Evolutionary conservation across 345 rosid species (phyloP).

Genomic region (Heritiera littoralis): DNA sequence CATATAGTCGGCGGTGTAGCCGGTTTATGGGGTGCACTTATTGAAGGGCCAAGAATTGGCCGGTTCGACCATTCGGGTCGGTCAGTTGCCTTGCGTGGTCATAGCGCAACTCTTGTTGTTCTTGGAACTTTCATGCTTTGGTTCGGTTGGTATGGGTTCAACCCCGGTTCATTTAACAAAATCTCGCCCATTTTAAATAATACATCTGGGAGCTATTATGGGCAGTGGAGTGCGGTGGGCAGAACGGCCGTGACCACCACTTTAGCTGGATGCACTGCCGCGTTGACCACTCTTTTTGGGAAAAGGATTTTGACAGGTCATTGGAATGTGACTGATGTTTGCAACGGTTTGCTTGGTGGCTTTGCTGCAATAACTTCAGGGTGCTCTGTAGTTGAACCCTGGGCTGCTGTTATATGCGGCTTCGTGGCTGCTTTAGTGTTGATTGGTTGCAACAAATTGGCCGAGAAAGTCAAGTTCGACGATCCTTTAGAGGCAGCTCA

Average conservation of each 20-base stretch:
- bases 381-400: slow-evolving; percentile 86
- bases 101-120: slow-evolving; percentile 70
- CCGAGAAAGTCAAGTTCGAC: slow-evolving; percentile 56
- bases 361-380: slow-evolving; percentile 88
- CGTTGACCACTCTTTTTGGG: slow-evolving; percentile 82
- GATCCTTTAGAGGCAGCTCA: slow-evolving; percentile 89
- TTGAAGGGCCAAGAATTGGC: slow-evolving; percentile 80
- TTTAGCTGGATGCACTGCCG: slow-evolving; percentile 84
- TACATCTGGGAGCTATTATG: slow-evolving; percentile 39
- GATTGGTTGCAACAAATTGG: slow-evolving; percentile 72
- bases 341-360: slow-evolving; percentile 89
- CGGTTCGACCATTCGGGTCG: slow-evolving; percentile 50
- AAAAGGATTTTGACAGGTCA: slow-evolving; percentile 75
- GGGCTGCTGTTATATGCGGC: slow-evolving; percentile 93
- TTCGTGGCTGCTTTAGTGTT: slow-evolving; percentile 71
- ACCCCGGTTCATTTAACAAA: slow-evolving; percentile 66
- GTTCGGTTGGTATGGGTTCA: slow-evolving; percentile 90
- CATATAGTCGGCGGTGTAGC: slow-evolving; percentile 84
- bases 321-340: slow-evolving; percentile 90
- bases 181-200: slow-evolving; percentile 45
- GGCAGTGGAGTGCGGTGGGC: slow-evolving; percentile 85
- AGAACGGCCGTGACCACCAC: slow-evolving; percentile 93
- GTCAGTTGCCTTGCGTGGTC: slow-evolving; percentile 50
- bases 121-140: slow-evolving; percentile 74
- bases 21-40: slow-evolving; percentile 75